Conservation (phyloP, 2,329 filamentous ascomycete species). For the Aspergillus sp. region DNA sequence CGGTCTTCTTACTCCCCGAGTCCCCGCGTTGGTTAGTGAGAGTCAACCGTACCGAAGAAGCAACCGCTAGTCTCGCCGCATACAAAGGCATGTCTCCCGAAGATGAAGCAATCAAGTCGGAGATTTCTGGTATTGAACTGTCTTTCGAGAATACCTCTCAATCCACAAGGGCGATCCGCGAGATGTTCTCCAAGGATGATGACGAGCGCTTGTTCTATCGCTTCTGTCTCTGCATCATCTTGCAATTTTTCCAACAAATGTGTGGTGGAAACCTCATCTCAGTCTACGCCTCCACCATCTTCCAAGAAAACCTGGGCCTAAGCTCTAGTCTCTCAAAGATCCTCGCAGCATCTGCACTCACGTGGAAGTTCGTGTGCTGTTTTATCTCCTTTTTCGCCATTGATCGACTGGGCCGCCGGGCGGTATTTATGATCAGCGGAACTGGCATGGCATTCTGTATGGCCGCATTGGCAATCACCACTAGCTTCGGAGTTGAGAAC, state of each 20-base stretch:
- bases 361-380: slow-evolving; percentile 59
- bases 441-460: slow-evolving; percentile 58
- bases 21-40: slow-evolving; percentile 38
- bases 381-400: slow-evolving; percentile 55
- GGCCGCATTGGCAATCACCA: slow-evolving; percentile 52
- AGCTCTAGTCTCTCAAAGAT: slow-evolving; percentile 28
- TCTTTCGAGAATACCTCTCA: slow-evolving; percentile 19
- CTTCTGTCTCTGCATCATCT: slow-evolving; percentile 21
- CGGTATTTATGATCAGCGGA: slow-evolving; percentile 56
- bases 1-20: slow-evolving; percentile 55
- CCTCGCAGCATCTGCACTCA: slow-evolving; percentile 53
- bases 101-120: slow-evolving; percentile 15
- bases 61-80: slow-evolving; percentile 16
- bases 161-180: neutral
- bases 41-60: slow-evolving; percentile 22
- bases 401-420: slow-evolving; percentile 54
- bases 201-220: slow-evolving; percentile 25
- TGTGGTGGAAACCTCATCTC: slow-evolving; percentile 24
- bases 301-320: slow-evolving; percentile 20
- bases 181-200: slow-evolving; percentile 13
- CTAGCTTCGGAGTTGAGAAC: slow-evolving; percentile 30
- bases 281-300: slow-evolving; percentile 22
- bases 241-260: slow-evolving; percentile 26
- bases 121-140: slow-evolving; percentile 24
- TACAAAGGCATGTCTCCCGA: slow-evolving; percentile 17